These are phyloP conservation scores for Circinella minor DNA, from an alignment of 371 early-diverging fungal species.

Conservation along the genomic window DNA sequence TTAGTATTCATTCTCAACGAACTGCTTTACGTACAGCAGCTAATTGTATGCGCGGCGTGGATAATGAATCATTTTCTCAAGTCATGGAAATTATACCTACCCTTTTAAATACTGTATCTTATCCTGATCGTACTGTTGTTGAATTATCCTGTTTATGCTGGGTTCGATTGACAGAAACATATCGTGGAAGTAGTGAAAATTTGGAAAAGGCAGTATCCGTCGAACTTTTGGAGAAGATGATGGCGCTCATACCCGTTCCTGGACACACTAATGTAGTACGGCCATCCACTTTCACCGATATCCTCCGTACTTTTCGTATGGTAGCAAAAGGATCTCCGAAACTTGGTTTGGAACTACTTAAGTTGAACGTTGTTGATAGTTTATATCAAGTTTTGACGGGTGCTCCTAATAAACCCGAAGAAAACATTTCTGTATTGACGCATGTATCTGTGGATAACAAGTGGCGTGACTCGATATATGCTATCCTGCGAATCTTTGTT, in stretches of 20 bases:
- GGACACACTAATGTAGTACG: conserved; percentile 48
- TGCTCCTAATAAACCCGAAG: conserved; percentile 6
- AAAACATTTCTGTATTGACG: conserved; percentile 5
- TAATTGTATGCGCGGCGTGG: conserved; percentile 75
- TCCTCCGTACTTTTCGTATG: conserved; percentile 65
- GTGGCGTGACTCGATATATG: conserved; percentile 44
- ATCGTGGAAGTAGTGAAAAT: conserved; percentile 53
- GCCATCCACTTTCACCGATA: conserved; percentile 59
- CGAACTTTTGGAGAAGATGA: conserved; percentile 48
- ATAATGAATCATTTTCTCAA: conserved; percentile 60
- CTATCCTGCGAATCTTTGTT: conserved; percentile 47
- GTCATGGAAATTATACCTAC: conserved; percentile 74
- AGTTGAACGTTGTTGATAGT: conserved; percentile 58
- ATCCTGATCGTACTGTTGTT: conserved; percentile 76
- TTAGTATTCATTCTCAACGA: conserved; percentile 84
- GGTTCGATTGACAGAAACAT: conserved; percentile 67
- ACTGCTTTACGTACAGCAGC: conserved; percentile 82
- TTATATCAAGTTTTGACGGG: conserved; percentile 68
- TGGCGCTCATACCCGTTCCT: conserved; percentile 46
- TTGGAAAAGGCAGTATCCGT: conserved; percentile 58
- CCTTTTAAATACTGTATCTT: conserved; percentile 67
- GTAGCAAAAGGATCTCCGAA: conserved; percentile 67
- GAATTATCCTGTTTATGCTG: conserved; percentile 74
- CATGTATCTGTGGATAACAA: conserved; percentile 42
- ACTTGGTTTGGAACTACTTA: conserved; percentile 59